These are phyloP conservation scores for Barnettozyma siamensis DNA, from an alignment of 805 yeast genomes.

Conservation along the genomic window DNA sequence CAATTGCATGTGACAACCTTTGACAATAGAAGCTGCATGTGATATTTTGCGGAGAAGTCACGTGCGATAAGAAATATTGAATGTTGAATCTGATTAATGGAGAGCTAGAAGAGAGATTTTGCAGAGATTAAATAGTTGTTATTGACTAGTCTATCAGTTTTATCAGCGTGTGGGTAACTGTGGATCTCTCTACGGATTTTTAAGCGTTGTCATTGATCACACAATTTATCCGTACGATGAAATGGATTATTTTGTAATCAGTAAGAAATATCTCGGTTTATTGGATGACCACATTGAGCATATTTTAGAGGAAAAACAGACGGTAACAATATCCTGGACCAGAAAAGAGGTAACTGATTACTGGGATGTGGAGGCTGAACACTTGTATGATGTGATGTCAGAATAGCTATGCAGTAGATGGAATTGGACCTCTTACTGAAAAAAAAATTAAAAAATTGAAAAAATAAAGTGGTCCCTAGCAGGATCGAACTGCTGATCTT, in stretches of 20 bases:
- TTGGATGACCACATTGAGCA: too few relatives aligned
- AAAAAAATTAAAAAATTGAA: background rate
- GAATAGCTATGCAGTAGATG: too few relatives aligned
- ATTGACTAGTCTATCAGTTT: background rate
- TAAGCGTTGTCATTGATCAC: background rate
- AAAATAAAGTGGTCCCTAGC: slow-evolving; percentile 60
- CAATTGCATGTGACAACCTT: background rate
- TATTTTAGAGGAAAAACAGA: too few relatives aligned
- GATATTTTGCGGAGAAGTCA: background rate
- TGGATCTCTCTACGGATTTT: background rate
- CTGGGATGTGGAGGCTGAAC: too few relatives aligned
- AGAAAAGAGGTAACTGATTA: too few relatives aligned
- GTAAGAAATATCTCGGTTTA: too few relatives aligned
- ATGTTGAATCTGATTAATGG: too few relatives aligned
- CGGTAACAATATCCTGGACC: too few relatives aligned
- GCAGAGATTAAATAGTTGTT: background rate
- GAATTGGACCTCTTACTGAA: too few relatives aligned
- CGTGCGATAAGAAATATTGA: too few relatives aligned
- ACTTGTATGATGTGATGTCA: too few relatives aligned
- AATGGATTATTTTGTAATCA: background rate
- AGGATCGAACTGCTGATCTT: slow-evolving; percentile 84
- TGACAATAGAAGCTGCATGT: background rate
- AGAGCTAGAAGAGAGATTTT: background rate
- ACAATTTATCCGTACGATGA: background rate
- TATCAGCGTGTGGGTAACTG: too few relatives aligned